Conservation (phyloP, 352 stramenopile genomes). For the Globisporangium cederbergense region DNA sequence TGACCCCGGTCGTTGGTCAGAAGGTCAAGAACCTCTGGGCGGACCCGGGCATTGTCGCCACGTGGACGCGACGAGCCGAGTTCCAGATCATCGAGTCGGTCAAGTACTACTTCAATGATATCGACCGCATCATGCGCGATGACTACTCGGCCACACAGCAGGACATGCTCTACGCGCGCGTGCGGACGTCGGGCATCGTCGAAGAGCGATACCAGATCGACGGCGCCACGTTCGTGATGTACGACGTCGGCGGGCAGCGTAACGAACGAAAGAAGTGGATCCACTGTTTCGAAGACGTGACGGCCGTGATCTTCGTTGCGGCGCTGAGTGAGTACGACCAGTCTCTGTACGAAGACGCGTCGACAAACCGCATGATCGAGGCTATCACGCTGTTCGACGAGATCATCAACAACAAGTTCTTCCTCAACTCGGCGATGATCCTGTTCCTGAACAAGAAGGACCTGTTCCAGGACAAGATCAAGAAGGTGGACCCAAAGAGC, state of each 20-base stretch:
- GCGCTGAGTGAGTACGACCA: conserved; percentile 95
- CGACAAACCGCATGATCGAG: conserved; percentile 94
- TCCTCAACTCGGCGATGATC: conserved; percentile 93
- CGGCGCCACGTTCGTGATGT: conserved; percentile 95
- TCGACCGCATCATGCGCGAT: conserved; percentile 92
- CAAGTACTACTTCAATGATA: conserved; percentile 96
- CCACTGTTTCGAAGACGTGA: conserved; percentile 96
- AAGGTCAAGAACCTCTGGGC: conserved; percentile 94
- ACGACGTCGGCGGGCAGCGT: conserved; percentile 95
- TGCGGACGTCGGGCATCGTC: conserved; percentile 94
- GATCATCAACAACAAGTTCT: conserved; percentile 95
- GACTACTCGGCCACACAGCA: conserved; percentile 93
- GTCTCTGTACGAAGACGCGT: conserved; percentile 92
- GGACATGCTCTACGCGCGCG: conserved; percentile 95
- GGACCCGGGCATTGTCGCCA: conserved; percentile 88
- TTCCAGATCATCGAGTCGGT: conserved; percentile 97
- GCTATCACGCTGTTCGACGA: conserved; percentile 94
- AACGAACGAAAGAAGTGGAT: conserved; percentile 98
- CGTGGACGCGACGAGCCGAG: conserved; percentile 88
- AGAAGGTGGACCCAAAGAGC: conserved; percentile 90
- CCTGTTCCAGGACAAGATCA: conserved; percentile 96
- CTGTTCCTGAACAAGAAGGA: conserved; percentile 98
- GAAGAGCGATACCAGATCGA: conserved; percentile 95
- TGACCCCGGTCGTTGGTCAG: conserved; percentile 86
- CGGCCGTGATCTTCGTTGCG: conserved; percentile 95